Evolutionary conservation across 495 filamentous ascomycete genomes (phyloP), one percentile per base, ranked within the genome.

Genomic region (Lasiosphaeria hispida): DNA sequence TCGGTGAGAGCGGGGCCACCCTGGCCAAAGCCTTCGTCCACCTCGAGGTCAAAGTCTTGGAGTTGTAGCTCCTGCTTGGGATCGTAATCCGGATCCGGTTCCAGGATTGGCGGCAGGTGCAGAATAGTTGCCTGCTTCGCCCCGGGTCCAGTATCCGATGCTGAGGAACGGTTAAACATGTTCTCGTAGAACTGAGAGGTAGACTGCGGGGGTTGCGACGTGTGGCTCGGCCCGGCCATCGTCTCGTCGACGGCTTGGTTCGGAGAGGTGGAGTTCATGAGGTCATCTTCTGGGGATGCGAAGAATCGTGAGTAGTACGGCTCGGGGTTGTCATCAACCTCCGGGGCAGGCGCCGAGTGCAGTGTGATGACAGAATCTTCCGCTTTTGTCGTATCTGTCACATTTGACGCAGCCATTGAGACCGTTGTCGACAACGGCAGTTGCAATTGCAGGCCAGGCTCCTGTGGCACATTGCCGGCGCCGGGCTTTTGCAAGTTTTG

Each of bases 401-500:
- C 11, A n/a, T 44, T 40, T 2, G 23, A 15, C 18, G 40, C 19
- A 3, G 14, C 10, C 11, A 10, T 35, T 14, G 23, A n/a, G n/a
- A n/a, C n/a, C n/a, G n/a, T n/a, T n/a, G n/a, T n/a, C 8, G 38
- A 5, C 38, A 53, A 35, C 17, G 48, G 6, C 1, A 10, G 11
- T 35, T 48, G 41, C 2, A 34, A 57, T 47, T 54, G n/a, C 13
- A 34, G n/a, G 14, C 18, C n/a, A 10, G 38, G 13, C 13, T 30
- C 36, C 7, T 54, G 23, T 30, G 23, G 56, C 33, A 18, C 42
- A 15, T 23, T 15, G 5, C 15, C 40, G 10, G 30, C 37, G 34
- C 49, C 57, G 41, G 55, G 37, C 17, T 59, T 42, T 55, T 62
- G 67, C 18, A 70, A 59, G 36, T 69, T 67, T 36, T 77, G 73